These are phyloP conservation scores for Tetrapisispora iriomotensis DNA, from an alignment of 805 yeast species.

Conservation along the genomic window DNA sequence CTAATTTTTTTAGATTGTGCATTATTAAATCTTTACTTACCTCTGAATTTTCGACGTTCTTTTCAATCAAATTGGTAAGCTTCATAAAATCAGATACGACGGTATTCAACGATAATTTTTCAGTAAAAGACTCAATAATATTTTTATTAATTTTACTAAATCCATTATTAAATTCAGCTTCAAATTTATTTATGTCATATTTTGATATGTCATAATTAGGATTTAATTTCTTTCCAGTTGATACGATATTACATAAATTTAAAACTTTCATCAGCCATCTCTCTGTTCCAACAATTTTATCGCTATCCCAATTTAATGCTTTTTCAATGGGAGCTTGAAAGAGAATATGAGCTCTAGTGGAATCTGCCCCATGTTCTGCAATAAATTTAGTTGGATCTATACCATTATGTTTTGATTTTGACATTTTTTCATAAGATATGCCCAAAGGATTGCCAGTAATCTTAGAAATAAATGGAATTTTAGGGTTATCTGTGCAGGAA, in stretches of 20 bases:
- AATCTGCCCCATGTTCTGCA: conserved; percentile 76
- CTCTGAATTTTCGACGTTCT: conserved; percentile 30
- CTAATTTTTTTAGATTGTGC: conserved; percentile 42
- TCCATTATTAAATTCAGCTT: conserved; percentile 49
- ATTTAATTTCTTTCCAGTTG: conserved; percentile 3
- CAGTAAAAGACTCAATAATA: conserved; percentile 51
- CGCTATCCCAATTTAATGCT: conserved; percentile 81
- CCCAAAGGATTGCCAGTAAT: conserved; percentile 43
- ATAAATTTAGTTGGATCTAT: conserved; percentile 82
- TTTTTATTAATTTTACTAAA: conserved; percentile 38
- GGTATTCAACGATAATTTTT: conserved; percentile 63
- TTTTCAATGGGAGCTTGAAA: conserved; percentile 88
- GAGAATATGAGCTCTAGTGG: conserved; percentile 83
- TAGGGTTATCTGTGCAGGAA: conserved; percentile 31
- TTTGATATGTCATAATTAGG: conserved; percentile 9
- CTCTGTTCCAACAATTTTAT: conserved; percentile 74
- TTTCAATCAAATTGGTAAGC: conserved; percentile 43
- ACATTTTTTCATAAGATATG: conserved; percentile 81
- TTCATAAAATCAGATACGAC: conserved; percentile 88
- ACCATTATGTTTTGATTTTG: conserved; percentile 91
- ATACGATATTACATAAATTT: conserved; percentile 7
- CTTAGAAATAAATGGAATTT: conserved; percentile 35
- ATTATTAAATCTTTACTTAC: conserved; percentile 36
- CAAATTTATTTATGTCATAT: conserved; percentile 31
- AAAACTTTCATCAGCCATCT: conserved; percentile 71